A percentile compares a stretch with the other conserved stretches of the same genome.
phyloP scores from a whole-genome alignment of 345 rosid species.

The Populus pruinosa region DNA sequence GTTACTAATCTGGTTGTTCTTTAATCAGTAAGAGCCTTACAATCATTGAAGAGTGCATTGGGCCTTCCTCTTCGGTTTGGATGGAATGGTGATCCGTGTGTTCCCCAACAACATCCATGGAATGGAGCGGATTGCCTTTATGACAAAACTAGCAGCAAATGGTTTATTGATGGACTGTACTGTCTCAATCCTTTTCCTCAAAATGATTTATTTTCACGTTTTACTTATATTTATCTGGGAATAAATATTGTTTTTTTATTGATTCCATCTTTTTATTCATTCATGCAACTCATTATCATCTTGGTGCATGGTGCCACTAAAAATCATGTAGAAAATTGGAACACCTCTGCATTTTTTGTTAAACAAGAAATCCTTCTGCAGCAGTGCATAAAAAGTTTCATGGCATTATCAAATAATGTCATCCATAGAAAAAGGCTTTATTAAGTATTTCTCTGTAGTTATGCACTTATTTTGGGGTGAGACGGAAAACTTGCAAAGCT shows the following conservation, averaged over 20 bases:
- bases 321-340: neutral
- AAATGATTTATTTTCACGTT: slow-evolving; percentile 9
- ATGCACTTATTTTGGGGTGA: neutral
- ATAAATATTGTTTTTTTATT: neutral
- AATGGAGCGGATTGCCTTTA: slow-evolving; percentile 83
- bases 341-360: neutral
- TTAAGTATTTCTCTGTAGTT: neutral
- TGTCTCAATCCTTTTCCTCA: slow-evolving; percentile 26
- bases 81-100: slow-evolving; percentile 99
- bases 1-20: slow-evolving; percentile 21
- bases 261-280: neutral
- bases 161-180: slow-evolving; percentile 99
- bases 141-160: slow-evolving; percentile 58
- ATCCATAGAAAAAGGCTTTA: neutral
- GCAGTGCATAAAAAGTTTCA: neutral
- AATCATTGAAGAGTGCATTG: slow-evolving; percentile 60
- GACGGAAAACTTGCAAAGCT: neutral
- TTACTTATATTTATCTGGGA: neutral
- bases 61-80: slow-evolving; percentile 89
- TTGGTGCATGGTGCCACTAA: neutral
- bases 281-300: neutral
- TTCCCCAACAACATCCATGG: slow-evolving; percentile 99
- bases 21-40: slow-evolving; percentile 67
- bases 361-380: neutral
- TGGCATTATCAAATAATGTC: neutral